phyloP scores from a whole-genome alignment of 192 early-diverging fungal genomes.

The Entomortierella lignicola region DNA sequence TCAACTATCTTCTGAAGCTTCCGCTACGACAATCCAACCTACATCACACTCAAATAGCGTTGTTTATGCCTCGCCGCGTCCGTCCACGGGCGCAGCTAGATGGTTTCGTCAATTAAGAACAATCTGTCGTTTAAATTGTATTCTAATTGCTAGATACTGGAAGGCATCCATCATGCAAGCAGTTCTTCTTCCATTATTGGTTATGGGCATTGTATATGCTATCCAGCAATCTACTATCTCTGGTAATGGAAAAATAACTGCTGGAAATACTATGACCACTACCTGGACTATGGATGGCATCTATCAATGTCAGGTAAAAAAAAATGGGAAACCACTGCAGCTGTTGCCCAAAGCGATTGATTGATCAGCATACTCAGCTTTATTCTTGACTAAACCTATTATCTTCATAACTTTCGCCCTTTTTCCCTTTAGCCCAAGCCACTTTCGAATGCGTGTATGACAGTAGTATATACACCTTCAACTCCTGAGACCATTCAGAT shows the following conservation, averaged over 20 bases:
- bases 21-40: background rate
- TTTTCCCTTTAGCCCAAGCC: slow-evolving; percentile 22
- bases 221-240: slow-evolving; percentile 17
- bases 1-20: background rate
- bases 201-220: slow-evolving; percentile 25
- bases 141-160: slow-evolving; percentile 36
- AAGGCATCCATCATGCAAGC: slow-evolving; percentile 33
- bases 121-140: slow-evolving; percentile 35
- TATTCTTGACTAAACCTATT: no score
- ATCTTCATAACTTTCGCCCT: no score
- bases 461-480: slow-evolving; percentile 29
- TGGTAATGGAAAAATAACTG: slow-evolving; percentile 7
- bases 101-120: slow-evolving; percentile 34
- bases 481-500: slow-evolving; percentile 36
- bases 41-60: background rate
- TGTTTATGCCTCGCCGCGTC: slow-evolving; percentile 32
- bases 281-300: slow-evolving; percentile 47
- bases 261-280: slow-evolving; percentile 8
- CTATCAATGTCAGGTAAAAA: slow-evolving; percentile 39
- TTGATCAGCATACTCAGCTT: no score
- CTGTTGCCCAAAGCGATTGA: background rate
- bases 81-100: slow-evolving; percentile 11
- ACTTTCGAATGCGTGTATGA: slow-evolving; percentile 45
- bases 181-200: slow-evolving; percentile 27
- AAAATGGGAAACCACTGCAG: background rate